A percentile compares a stretch with the other conserved stretches of the same genome.
Conservation (phyloP, 2,329 filamentous ascomycete genomes). For the Aureobasidium pullulans region DNA sequence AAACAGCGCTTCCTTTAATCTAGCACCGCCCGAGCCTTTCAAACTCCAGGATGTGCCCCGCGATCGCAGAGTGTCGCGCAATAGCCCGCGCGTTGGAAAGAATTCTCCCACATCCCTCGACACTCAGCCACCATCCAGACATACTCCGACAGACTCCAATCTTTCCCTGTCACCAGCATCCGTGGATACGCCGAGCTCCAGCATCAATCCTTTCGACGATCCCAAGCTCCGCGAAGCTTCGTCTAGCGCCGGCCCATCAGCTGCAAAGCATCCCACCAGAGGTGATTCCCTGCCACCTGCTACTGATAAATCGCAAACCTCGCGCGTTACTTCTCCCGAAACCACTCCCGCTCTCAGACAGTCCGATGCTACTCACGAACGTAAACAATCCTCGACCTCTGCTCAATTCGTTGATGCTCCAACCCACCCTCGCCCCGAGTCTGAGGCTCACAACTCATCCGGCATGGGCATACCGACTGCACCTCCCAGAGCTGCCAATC, state of each 20-base stretch:
- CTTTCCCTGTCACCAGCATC: slow-evolving; percentile 29
- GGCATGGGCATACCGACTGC: slow-evolving; percentile 37
- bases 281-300: slow-evolving; percentile 50
- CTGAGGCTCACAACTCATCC: slow-evolving; percentile 32
- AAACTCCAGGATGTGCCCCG: slow-evolving; percentile 76
- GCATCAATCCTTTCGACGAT: slow-evolving; percentile 33
- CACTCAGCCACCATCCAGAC: neutral
- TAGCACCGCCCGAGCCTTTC: slow-evolving; percentile 43
- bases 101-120: slow-evolving; percentile 2
- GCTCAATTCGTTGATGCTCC: slow-evolving; percentile 30
- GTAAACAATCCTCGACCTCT: slow-evolving; percentile 32
- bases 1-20: slow-evolving; percentile 22
- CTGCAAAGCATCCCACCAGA: slow-evolving; percentile 39
- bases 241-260: slow-evolving; percentile 26
- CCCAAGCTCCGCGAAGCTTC: slow-evolving; percentile 27
- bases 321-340: slow-evolving; percentile 15
- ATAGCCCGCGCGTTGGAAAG: slow-evolving; percentile 25
- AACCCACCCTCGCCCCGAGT: slow-evolving; percentile 17
- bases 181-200: slow-evolving; percentile 29
- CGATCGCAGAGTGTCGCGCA: slow-evolving; percentile 42
- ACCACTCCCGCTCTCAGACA: slow-evolving; percentile 32
- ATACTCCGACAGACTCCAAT: slow-evolving; percentile 11
- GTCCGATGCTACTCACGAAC: slow-evolving; percentile 27
- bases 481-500: slow-evolving; percentile 40
- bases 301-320: slow-evolving; percentile 27